phyloP scores from a whole-genome alignment of 2,329 filamentous ascomycete species.

The Talaromyces sp. region DNA sequence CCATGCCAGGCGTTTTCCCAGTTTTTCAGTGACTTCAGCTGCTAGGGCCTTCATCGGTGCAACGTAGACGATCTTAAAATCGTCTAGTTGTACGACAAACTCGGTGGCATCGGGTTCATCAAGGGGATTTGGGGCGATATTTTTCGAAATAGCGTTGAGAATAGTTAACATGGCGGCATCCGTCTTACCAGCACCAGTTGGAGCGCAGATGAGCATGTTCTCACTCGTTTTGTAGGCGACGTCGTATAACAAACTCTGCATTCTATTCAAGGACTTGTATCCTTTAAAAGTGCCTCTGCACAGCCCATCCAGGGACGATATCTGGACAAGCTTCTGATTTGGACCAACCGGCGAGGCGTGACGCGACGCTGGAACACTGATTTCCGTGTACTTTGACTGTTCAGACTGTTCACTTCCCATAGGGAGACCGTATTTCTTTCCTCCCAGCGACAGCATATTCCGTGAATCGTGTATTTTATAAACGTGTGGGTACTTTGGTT shows the following conservation, averaged over 20 bases:
- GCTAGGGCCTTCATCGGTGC: constrained; percentile 98
- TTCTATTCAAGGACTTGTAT: constrained; percentile 89
- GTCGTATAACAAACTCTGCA: constrained; percentile 95
- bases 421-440: constrained; percentile 79
- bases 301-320: constrained; percentile 79
- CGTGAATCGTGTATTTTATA: constrained; percentile 80
- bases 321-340: constrained; percentile 71
- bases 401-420: constrained; percentile 68
- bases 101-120: constrained; percentile 69
- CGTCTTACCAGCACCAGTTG: constrained; percentile 97
- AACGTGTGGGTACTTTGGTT: constrained; percentile 84
- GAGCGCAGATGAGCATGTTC: constrained; percentile 98
- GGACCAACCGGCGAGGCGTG: constrained; percentile 68
- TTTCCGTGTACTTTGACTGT: constrained; percentile 80
- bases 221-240: constrained; percentile 94
- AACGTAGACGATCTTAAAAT: constrained; percentile 98
- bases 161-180: constrained; percentile 97
- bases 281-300: constrained; percentile 90
- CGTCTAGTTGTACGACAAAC: constrained; percentile 75
- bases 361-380: constrained; percentile 75
- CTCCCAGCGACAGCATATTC: constrained; percentile 75
- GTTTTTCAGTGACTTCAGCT: constrained; percentile 91
- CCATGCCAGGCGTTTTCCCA: constrained; percentile 89
- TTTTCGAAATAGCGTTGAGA: constrained; percentile 82
- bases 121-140: constrained; percentile 72